A percentile compares a stretch with the other conserved stretches of the same genome.
These are phyloP conservation scores for Rhynchospora pubera DNA, from an alignment of 176 grass and related monocot species.

Conservation along the genomic window DNA sequence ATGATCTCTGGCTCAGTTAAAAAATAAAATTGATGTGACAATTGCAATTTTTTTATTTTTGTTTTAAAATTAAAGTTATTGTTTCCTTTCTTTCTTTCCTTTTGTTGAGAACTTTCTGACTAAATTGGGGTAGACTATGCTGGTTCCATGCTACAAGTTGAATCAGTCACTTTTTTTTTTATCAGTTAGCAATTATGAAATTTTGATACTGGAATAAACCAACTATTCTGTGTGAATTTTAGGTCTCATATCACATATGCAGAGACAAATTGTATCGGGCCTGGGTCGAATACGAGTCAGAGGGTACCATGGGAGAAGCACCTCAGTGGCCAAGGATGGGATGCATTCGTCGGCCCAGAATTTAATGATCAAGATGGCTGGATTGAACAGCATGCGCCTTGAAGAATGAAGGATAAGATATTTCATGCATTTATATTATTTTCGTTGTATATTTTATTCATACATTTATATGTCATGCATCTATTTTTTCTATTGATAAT, in stretches of 20 bases:
- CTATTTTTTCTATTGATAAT: not conserved
- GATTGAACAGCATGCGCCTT: not conserved
- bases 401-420: not conserved
- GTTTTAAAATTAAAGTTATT: no score
- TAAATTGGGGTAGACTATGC: not conserved
- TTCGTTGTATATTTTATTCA: not conserved
- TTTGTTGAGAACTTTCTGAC: not conserved
- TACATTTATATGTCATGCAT: no score
- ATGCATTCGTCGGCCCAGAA: not conserved
- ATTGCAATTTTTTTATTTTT: no score
- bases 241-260: slow-evolving; percentile 20
- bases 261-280: not conserved
- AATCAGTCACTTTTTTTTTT: not conserved
- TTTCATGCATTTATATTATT: not conserved
- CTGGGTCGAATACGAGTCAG: not conserved
- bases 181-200: not conserved
- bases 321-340: not conserved
- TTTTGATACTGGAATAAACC: no score
- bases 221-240: not conserved
- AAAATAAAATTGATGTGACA: no score
- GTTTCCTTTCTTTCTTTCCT: not conserved
- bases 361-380: slow-evolving; percentile 19
- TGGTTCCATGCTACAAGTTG: not conserved
- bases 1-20: slow-evolving; percentile 3
- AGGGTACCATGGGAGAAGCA: slow-evolving; percentile 23